Evolutionary conservation across 2,329 filamentous ascomycete species (phyloP).

Genomic region (Aspergillus sp.): DNA sequence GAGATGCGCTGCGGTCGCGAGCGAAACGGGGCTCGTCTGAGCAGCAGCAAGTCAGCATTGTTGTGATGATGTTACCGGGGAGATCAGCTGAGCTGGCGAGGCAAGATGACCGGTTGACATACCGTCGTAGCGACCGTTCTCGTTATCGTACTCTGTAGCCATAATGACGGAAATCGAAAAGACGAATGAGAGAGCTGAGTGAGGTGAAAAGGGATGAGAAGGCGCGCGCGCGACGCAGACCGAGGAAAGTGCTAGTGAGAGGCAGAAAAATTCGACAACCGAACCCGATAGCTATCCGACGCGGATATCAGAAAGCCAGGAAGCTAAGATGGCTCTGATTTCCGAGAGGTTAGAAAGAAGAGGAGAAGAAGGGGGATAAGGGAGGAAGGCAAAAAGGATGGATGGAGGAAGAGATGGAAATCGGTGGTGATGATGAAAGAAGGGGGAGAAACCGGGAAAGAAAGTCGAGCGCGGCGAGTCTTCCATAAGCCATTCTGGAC

Average conservation of each 20-base stretch:
- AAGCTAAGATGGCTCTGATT: not conserved
- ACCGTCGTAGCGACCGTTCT: conserved; percentile 68
- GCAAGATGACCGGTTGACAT: conserved; percentile 25
- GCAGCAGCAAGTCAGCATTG: conserved; percentile 16
- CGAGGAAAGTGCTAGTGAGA: not conserved
- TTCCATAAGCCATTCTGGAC: conserved; percentile 19
- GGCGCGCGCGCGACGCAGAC: conserved; percentile 7
- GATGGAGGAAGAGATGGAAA: conserved; percentile 13
- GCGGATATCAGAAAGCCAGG: conserved; percentile 1
- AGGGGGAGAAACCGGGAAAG: conserved; percentile 19
- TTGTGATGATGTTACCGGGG: conserved; percentile 11
- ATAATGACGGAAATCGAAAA: conserved; percentile 33
- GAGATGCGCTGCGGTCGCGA: conserved; percentile 67
- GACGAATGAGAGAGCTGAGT: not conserved
- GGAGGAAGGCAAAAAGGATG: conserved; percentile 10
- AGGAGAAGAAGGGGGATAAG: conserved; percentile 10
- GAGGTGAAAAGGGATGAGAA: conserved; percentile 1
- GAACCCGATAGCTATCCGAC: not conserved
- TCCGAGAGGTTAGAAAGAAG: conserved; percentile 2
- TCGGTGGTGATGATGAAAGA: conserved; percentile 23
- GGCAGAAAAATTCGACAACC: conserved; percentile 12
- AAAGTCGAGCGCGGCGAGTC: conserved; percentile 14
- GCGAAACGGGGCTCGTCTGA: conserved; percentile 64
- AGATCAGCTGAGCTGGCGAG: conserved; percentile 7
- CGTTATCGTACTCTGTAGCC: conserved; percentile 63